Base-by-base conservation (phyloP, 2,329 filamentous ascomycete species). In the Talaromyces sp. region DNA sequence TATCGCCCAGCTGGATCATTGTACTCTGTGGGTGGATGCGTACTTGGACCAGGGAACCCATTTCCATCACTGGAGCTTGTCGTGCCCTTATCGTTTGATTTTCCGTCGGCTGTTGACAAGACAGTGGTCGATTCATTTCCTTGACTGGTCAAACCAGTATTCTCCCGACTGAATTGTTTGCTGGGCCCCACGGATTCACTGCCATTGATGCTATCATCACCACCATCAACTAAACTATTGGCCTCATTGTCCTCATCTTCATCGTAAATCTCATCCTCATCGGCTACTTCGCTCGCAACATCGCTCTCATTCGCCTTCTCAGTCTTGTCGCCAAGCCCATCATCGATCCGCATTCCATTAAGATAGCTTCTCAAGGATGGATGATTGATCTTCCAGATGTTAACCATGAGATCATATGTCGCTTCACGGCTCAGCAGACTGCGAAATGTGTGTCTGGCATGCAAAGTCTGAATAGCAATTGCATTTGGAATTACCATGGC, bases 311-410 rank as follows among this genome's bases (percentile, higher is more conserved):
- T 72, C 60, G 78, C 76, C 72, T 96, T 94, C 67, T 95, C 92
- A 0, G 91, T 96, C 76, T 94, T 96, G 73, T 97, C 92, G 21
- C 91, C 91, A 3, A 82, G 85, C 5, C 90, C 87, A 61, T 90
- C 86, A 63, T 92, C 89, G 2, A 97, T 80, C 11, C 85, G 83
- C 10, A 95, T 90, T 2, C 94, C 93, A 62, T 97, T 97, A 2
- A 96, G 78, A 3, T 91, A 95, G 70, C 91, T 96, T 72, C 91
- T 90, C 31, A 99, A 77, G 57, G 91, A 90, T 1, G 94, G 93
- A 70, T 99, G 94, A 15, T 90, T 94, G 31, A 97, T 88, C 72
- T 96, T 96, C 94, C 94, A 99, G 59, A 99, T 97, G 60, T 95
- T 95, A 64, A 99, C 89, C 69, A 99, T 92, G 46, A 99, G 78